Evolutionary conservation across 2,329 filamentous ascomycete species (phyloP).

Genomic region (Helotiales sp.): DNA sequence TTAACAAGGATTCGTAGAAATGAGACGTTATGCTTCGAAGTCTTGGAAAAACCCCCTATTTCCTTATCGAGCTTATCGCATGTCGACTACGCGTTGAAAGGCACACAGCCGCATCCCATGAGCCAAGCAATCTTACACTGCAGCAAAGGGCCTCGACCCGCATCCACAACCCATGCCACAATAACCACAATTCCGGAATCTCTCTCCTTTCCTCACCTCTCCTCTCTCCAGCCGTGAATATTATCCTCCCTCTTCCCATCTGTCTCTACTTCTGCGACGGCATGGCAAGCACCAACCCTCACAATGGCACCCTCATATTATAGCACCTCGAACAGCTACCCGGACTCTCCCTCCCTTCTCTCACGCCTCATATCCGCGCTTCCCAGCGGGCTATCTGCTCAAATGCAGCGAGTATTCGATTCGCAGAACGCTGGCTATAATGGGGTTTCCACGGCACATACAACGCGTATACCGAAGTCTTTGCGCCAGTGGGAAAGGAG

Average conservation of each 20-base stretch:
- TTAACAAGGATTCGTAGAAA: background rate
- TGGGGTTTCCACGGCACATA: constrained; percentile 15
- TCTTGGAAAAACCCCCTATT: background rate
- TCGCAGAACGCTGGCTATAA: constrained; percentile 10
- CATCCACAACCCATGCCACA: background rate
- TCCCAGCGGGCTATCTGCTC: constrained; percentile 23
- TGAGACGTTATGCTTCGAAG: background rate
- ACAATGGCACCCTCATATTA: constrained; percentile 28
- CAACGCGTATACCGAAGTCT: constrained; percentile 14
- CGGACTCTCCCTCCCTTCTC: constrained; percentile 29
- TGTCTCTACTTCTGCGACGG: constrained; percentile 5
- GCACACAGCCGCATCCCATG: background rate
- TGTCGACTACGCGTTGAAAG: background rate
- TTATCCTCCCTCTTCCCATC: too few species aligned
- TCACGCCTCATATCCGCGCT: constrained; percentile 27
- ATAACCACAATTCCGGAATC: background rate
- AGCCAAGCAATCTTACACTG: constrained; percentile 3
- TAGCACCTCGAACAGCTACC: constrained; percentile 27
- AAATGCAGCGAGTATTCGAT: constrained; percentile 24
- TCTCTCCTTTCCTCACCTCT: constrained; percentile 1
- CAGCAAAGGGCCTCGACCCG: background rate
- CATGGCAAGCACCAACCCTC: constrained; percentile 17
- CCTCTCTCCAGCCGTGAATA: background rate
- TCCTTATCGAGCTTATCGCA: constrained; percentile 3
- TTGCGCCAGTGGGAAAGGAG: constrained; percentile 38